phyloP scores from a whole-genome alignment of 139 green algal genomes.

The Coelastrella sp. region DNA sequence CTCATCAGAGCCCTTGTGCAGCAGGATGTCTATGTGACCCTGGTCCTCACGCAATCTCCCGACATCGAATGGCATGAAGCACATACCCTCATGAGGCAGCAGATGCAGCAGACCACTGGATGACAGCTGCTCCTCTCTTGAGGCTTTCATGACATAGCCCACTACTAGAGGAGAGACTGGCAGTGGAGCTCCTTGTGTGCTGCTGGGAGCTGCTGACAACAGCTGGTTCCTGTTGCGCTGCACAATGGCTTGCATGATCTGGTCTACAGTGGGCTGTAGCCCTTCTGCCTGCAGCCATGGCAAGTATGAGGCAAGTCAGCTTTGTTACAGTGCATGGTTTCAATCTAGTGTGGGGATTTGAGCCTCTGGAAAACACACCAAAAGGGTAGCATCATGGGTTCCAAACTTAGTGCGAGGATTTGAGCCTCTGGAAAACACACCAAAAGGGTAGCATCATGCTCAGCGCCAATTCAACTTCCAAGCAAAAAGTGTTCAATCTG shows the following conservation, averaged over 20 bases:
- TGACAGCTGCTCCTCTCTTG: constrained; percentile 53
- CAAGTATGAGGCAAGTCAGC: not conserved
- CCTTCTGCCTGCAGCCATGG: not conserved
- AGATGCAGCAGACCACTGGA: constrained; percentile 49
- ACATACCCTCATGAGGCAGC: constrained; percentile 35
- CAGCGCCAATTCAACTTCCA: no score
- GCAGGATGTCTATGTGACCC: constrained; percentile 64
- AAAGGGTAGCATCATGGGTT: no score
- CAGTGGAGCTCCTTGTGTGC: not conserved
- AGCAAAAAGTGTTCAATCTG: not conserved
- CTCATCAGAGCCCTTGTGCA: constrained; percentile 82
- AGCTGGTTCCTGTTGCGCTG: constrained; percentile 18
- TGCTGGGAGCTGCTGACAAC: not conserved
- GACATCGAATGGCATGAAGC: constrained; percentile 69
- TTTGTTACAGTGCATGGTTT: no score
- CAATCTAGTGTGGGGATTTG: no score
- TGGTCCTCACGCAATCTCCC: constrained; percentile 42
- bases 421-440: no score
- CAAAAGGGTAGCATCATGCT: no score
- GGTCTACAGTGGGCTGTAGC: not conserved
- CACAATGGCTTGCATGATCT: constrained; percentile 31
- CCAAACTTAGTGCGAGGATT: no score
- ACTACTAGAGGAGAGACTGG: constrained; percentile 37
- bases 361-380: no score
- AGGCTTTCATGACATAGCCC: constrained; percentile 58